These are phyloP conservation scores for Leonotis leonurus DNA, from an alignment of 257 asterid species.

Conservation along the genomic window DNA sequence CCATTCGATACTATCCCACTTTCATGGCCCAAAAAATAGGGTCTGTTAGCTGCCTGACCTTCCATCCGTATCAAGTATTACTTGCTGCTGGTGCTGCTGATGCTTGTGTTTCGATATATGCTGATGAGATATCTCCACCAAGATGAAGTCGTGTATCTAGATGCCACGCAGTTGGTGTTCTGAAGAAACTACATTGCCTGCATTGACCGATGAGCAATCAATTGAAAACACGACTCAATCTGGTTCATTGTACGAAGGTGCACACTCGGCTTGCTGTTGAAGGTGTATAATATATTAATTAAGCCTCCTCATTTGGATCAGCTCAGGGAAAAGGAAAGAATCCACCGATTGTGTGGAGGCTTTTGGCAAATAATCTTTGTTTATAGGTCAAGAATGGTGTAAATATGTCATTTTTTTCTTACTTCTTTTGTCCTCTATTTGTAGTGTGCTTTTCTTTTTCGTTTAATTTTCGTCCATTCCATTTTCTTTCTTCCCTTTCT, in stretches of 20 bases:
- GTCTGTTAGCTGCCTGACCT: slow-evolving; percentile 79
- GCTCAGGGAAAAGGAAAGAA: slow-evolving; percentile 23
- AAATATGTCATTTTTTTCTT: slow-evolving; percentile 34
- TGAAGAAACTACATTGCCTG: neutral
- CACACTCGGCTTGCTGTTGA: slow-evolving; percentile 19
- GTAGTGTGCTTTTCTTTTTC: slow-evolving; percentile 7
- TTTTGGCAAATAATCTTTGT: slow-evolving; percentile 54
- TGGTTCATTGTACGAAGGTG: slow-evolving; percentile 9
- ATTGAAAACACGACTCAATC: neutral
- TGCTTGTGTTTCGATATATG: slow-evolving; percentile 89
- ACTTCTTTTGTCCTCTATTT: slow-evolving; percentile 9
- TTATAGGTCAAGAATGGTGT: slow-evolving; percentile 67
- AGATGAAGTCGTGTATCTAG: slow-evolving; percentile 29
- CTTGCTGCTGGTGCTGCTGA: slow-evolving; percentile 99
- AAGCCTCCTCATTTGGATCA: slow-evolving; percentile 48
- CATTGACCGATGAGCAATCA: neutral
- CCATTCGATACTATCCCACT: slow-evolving; percentile 74
- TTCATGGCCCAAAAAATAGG: slow-evolving; percentile 99
- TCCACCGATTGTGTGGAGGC: slow-evolving; percentile 45
- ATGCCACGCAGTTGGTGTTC: slow-evolving; percentile 30
- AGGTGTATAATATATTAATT: slow-evolving; percentile 43
- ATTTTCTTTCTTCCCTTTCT: neutral
- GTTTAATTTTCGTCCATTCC: too few species aligned
- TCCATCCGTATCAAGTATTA: slow-evolving; percentile 85
- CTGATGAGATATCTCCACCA: slow-evolving; percentile 51